phyloP scores from a whole-genome alignment of 176 grass and related monocot genomes.

The Oryza rufipogon region DNA sequence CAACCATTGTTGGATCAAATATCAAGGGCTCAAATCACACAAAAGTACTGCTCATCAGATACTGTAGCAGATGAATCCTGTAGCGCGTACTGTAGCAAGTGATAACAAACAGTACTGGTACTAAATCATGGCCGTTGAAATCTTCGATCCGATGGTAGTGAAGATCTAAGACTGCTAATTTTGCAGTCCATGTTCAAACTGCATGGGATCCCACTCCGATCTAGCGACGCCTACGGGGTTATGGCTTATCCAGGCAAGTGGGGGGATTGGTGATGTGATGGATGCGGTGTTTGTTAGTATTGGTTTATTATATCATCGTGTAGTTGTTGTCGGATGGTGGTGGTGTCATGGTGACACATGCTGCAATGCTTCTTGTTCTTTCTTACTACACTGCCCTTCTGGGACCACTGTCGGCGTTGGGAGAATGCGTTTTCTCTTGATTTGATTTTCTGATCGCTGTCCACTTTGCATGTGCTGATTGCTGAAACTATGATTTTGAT shows the following conservation, averaged over 20 bases:
- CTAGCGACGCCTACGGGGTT: slow-evolving; percentile 2
- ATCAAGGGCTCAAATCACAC: too few relatives aligned
- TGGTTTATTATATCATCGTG: slow-evolving; percentile 5
- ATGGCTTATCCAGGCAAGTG: slow-evolving; percentile 29
- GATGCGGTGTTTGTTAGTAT: slow-evolving; percentile 4
- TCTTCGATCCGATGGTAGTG: too few relatives aligned
- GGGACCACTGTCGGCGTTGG: slow-evolving; percentile 33
- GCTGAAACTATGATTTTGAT: not conserved
- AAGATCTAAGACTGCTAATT: too few relatives aligned
- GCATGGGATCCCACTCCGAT: too few relatives aligned
- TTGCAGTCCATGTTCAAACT: too few relatives aligned
- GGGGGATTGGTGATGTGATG: slow-evolving; percentile 29
- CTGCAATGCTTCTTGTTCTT: not conserved
- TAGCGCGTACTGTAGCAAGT: too few relatives aligned
- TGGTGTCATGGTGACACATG: not conserved
- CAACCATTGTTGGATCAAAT: too few relatives aligned
- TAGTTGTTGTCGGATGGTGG: slow-evolving; percentile 26
- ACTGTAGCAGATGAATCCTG: too few relatives aligned
- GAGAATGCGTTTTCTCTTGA: not conserved
- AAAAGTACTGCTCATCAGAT: too few relatives aligned
- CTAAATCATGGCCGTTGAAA: too few relatives aligned
- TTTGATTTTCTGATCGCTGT: not conserved
- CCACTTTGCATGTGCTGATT: not conserved
- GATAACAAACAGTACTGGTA: too few relatives aligned
- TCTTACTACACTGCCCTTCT: not conserved